phyloP scores from a whole-genome alignment of 805 yeast species.

The Suhomyces sp. region DNA sequence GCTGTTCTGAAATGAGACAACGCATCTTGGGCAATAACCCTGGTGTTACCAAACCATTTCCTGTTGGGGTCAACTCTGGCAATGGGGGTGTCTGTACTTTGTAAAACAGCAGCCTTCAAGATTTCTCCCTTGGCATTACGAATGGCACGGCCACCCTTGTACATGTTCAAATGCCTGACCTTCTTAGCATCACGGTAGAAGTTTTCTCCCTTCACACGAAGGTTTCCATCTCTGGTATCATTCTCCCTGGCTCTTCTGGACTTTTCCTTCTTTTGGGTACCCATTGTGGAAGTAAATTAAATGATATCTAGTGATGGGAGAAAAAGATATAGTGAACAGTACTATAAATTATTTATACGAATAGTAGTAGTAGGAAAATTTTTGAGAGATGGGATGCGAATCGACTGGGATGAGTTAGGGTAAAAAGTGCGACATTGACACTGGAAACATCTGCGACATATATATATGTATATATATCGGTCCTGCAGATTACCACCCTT shows the following conservation, averaged over 20 bases:
- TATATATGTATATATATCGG: too few species aligned
- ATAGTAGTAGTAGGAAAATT: too few species aligned
- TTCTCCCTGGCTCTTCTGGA: conserved; percentile 81
- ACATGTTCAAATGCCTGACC: conserved; percentile 88
- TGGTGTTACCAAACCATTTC: conserved; percentile 96
- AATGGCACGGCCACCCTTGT: conserved; percentile 84
- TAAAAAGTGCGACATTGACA: too few species aligned
- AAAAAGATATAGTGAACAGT: neutral
- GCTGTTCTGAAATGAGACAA: conserved; percentile 92
- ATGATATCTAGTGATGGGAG: conserved; percentile 5
- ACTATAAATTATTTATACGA: too few species aligned
- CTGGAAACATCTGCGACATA: too few species aligned
- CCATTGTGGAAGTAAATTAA: conserved; percentile 75
- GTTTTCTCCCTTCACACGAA: conserved; percentile 94
- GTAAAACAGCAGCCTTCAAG: conserved; percentile 82
- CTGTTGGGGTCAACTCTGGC: conserved; percentile 96
- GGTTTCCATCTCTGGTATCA: conserved; percentile 81
- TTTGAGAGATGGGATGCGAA: too few species aligned
- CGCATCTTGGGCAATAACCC: conserved; percentile 97
- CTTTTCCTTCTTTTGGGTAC: conserved; percentile 90
- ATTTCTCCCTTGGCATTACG: conserved; percentile 87
- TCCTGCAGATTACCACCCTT: too few species aligned
- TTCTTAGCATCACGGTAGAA: conserved; percentile 93
- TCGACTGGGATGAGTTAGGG: too few species aligned
- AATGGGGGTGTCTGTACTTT: conserved; percentile 79